These are phyloP conservation scores for Euphorbia peplus DNA, from an alignment of 345 rosid genomes.

Conservation along the genomic window DNA sequence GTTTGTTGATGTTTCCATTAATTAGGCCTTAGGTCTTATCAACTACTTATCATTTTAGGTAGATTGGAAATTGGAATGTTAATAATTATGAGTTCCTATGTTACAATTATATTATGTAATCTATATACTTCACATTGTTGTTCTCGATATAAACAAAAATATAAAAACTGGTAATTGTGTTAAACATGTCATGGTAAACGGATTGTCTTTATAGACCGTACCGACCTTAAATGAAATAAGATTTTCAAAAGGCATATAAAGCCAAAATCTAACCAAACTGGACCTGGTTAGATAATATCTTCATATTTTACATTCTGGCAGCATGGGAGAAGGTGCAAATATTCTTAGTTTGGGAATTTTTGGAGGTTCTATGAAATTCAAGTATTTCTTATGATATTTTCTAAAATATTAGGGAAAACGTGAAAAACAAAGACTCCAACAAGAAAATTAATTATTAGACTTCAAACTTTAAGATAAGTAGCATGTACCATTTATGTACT, in stretches of 20 bases:
- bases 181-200: too few species aligned
- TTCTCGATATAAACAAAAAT: too few species aligned
- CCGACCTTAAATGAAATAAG: too few species aligned
- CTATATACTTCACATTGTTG: too few species aligned
- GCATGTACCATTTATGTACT: conserved; percentile 1
- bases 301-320: not conserved
- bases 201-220: too few species aligned
- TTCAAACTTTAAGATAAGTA: not conserved
- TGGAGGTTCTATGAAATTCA: not conserved
- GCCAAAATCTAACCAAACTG: not conserved
- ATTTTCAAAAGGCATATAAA: not conserved
- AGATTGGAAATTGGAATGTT: not conserved
- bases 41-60: conserved; percentile 7
- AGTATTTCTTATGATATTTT: too few species aligned
- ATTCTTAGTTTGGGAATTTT: not conserved
- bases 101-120: too few species aligned
- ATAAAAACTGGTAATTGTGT: too few species aligned
- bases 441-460: not conserved
- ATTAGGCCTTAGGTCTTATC: conserved; percentile 11
- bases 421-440: not conserved
- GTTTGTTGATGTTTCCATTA: not conserved
- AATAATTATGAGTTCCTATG: too few species aligned
- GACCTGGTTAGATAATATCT: not conserved
- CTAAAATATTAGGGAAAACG: too few species aligned
- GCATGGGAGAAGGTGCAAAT: not conserved